These are phyloP conservation scores for Fusarium kyushuense DNA, from an alignment of 2,329 filamentous ascomycete species.

Conservation along the genomic window DNA sequence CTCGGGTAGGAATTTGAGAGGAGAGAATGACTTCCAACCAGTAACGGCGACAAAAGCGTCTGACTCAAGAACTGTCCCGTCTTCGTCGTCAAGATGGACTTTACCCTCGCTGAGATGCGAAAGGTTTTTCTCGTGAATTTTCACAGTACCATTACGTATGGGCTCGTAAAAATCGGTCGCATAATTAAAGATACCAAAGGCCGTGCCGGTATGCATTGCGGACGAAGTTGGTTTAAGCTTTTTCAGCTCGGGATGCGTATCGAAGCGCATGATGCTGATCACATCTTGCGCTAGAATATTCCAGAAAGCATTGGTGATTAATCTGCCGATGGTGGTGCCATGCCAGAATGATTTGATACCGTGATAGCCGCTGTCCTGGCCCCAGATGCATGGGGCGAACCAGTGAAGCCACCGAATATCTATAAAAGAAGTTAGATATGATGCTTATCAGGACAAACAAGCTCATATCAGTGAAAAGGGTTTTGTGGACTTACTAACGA, in stretches of 20 bases:
- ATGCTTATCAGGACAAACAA: rapidly evolving
- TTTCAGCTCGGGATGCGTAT: slow-evolving; percentile 53
- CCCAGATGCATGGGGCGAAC: slow-evolving; percentile 11
- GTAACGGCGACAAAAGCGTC: slow-evolving; percentile 64
- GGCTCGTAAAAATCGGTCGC: slow-evolving; percentile 63
- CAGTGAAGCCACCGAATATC: slow-evolving; percentile 4
- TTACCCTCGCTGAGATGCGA: slow-evolving; percentile 53
- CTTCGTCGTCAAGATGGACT: slow-evolving; percentile 54
- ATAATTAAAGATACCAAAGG: slow-evolving; percentile 66
- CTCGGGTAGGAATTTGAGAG: background rate
- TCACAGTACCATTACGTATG: slow-evolving; percentile 60
- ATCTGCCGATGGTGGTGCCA: background rate
- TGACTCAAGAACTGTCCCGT: slow-evolving; percentile 54
- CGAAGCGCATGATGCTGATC: slow-evolving; percentile 58
- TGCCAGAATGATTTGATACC: slow-evolving; percentile 1
- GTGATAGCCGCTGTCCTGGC: slow-evolving; percentile 2
- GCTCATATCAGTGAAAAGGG: rapidly evolving
- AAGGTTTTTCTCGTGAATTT: slow-evolving; percentile 61
- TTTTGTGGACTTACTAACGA: background rate
- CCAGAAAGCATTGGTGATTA: slow-evolving; percentile 57
- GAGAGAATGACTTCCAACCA: slow-evolving; percentile 58
- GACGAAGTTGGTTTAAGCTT: slow-evolving; percentile 57
- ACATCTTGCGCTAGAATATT: slow-evolving; percentile 60
- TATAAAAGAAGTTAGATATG: background rate
- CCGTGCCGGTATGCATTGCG: slow-evolving; percentile 61